Evolutionary conservation across 495 filamentous ascomycete genomes (phyloP).

Genomic region (Tuber magnatum): DNA sequence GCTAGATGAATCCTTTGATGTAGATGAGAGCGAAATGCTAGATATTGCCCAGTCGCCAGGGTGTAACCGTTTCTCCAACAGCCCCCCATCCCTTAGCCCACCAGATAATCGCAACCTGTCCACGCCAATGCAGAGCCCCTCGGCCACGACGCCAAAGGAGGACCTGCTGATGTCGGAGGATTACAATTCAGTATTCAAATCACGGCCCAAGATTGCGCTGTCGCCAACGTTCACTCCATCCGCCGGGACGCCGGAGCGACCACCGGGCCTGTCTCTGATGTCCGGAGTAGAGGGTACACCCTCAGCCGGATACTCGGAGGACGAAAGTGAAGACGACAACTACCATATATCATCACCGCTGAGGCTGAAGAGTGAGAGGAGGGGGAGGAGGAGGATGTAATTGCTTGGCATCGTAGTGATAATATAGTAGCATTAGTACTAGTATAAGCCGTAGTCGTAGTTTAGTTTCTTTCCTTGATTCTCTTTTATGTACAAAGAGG

Average conservation of each 20-base stretch:
- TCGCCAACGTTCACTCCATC: constrained; percentile 35
- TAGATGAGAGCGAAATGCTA: constrained; percentile 25
- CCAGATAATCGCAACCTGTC: constrained; percentile 8
- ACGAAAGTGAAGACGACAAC: constrained; percentile 11
- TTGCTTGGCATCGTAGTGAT: constrained; percentile 3
- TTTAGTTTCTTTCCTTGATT: neutral
- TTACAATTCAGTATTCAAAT: constrained; percentile 40
- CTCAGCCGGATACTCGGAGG: constrained; percentile 16
- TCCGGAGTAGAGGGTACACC: constrained; percentile 22
- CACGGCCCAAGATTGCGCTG: constrained; percentile 38
- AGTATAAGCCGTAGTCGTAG: neutral
- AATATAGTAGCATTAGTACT: constrained; percentile 2
- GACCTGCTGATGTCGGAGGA: constrained; percentile 37
- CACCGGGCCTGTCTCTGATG: constrained; percentile 23
- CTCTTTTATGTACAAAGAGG: neutral
- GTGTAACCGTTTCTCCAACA: neutral
- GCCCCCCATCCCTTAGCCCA: constrained; percentile 7
- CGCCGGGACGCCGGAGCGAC: constrained; percentile 13
- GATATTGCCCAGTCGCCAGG: constrained; percentile 12
- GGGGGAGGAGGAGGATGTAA: constrained; percentile 14
- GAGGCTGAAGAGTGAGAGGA: constrained; percentile 9
- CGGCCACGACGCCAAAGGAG: constrained; percentile 34
- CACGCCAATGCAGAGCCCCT: constrained; percentile 18
- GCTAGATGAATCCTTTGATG: constrained; percentile 25
- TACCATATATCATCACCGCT: constrained; percentile 19